These are phyloP conservation scores for Sonneratia alba DNA, from an alignment of 345 rosid genomes.

Conservation along the genomic window DNA sequence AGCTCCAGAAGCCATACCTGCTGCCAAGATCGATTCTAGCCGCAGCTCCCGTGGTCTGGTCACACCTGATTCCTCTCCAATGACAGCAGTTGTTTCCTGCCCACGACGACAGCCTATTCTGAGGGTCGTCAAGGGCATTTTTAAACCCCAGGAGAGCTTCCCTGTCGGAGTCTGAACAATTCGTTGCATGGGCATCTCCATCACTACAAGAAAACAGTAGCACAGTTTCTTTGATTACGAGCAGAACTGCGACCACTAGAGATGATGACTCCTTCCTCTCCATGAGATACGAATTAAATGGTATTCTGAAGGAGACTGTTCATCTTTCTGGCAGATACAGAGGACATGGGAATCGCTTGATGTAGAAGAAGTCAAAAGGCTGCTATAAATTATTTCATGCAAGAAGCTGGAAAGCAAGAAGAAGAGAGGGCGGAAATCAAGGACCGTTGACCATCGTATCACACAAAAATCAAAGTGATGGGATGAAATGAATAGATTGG, in stretches of 20 bases:
- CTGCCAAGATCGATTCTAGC: constrained; percentile 20
- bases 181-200: background rate
- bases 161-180: constrained; percentile 21
- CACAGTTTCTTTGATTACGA: background rate
- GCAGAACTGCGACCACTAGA: background rate
- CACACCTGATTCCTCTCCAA: constrained; percentile 32
- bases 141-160: constrained; percentile 26
- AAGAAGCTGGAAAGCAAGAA: background rate
- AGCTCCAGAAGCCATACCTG: constrained; percentile 19
- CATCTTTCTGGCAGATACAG: background rate
- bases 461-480: too few species aligned
- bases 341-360: background rate
- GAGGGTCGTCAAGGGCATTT: constrained; percentile 23
- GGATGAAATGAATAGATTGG: too few species aligned
- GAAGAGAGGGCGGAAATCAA: background rate
- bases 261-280: background rate
- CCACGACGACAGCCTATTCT: constrained; percentile 23
- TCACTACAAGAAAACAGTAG: background rate
- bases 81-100: constrained; percentile 28
- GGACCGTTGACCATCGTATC: background rate
- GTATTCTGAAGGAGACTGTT: background rate
- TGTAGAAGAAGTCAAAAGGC: background rate
- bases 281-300: background rate
- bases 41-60: constrained; percentile 21
- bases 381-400: background rate